These are phyloP conservation scores for Fusarium nematophilum DNA, from an alignment of 2,329 filamentous ascomycete genomes.

Conservation along the genomic window DNA sequence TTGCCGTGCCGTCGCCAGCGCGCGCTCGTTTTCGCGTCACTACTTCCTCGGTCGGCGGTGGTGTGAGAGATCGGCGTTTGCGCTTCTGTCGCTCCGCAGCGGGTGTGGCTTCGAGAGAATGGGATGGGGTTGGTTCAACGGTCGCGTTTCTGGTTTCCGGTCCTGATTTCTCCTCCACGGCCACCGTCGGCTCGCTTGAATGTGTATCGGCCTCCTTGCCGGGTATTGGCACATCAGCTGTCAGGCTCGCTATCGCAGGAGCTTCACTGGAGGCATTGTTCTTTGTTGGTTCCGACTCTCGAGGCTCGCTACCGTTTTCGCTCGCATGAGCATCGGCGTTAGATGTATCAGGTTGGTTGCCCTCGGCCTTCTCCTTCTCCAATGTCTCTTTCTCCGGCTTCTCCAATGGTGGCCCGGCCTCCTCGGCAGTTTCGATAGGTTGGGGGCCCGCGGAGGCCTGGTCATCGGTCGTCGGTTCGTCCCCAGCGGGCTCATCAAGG, in stretches of 20 bases:
- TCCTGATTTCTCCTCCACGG: constrained; percentile 18
- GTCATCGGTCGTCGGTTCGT: constrained; percentile 10
- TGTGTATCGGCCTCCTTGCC: constrained; percentile 21
- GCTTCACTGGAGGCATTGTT: constrained; percentile 17
- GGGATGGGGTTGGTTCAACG: constrained; percentile 17
- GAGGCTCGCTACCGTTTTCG: constrained; percentile 10
- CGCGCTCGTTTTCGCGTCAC: constrained; percentile 67
- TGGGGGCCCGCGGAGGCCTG: constrained; percentile 1
- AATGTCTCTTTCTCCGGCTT: constrained; percentile 10
- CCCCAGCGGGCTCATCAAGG: constrained; percentile 20
- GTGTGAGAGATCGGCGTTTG: constrained; percentile 74
- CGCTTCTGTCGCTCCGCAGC: constrained; percentile 64
- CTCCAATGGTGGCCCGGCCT: constrained; percentile 8
- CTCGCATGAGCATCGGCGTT: constrained; percentile 8
- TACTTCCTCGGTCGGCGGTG: constrained; percentile 65
- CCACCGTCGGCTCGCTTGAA: constrained; percentile 9
- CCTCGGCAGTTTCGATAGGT: constrained; percentile 8
- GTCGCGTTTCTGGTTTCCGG: constrained; percentile 19
- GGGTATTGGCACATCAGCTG: constrained; percentile 10
- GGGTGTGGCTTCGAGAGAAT: constrained; percentile 21
- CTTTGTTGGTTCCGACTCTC: constrained; percentile 14
- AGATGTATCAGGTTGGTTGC: not conserved
- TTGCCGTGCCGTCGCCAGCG: constrained; percentile 47
- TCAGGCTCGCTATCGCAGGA: not conserved
- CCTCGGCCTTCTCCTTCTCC: constrained; percentile 2